Conservation (phyloP, 2,329 filamentous ascomycete species). For the Fusarium longipes region DNA sequence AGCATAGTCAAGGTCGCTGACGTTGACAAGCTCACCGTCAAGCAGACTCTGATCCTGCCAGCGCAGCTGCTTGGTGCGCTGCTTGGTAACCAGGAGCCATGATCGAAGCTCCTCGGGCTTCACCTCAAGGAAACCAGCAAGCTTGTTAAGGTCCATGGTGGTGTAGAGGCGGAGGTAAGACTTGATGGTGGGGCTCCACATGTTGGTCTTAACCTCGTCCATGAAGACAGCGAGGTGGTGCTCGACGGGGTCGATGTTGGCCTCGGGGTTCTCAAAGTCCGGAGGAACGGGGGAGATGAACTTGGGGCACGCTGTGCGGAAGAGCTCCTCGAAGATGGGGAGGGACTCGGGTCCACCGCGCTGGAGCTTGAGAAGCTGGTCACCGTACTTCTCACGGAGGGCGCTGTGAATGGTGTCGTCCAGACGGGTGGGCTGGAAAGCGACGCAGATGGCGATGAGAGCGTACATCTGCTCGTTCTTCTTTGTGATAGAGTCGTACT, state of each 20-base stretch:
- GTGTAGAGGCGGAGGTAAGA: conserved; percentile 99
- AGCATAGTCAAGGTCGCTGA: conserved; percentile 96
- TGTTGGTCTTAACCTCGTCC: conserved; percentile 99
- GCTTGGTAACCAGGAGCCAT: conserved; percentile 97
- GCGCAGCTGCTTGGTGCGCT: conserved; percentile 94
- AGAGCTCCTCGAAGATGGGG: conserved; percentile 97
- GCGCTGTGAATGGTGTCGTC: conserved; percentile 99
- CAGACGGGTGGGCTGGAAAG: conserved; percentile 95
- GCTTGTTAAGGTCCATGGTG: conserved; percentile 98
- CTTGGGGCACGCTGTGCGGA: conserved; percentile 97
- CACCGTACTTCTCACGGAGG: conserved; percentile 98
- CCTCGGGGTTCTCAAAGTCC: conserved; percentile 95
- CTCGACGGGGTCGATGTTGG: conserved; percentile 97
- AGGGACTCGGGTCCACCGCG: conserved; percentile 94
- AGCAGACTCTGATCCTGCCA: conserved; percentile 90
- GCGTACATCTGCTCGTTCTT: conserved; percentile 99
- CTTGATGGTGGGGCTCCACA: conserved; percentile 97
- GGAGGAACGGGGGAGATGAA: conserved; percentile 98
- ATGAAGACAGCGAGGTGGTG: conserved; percentile 98
- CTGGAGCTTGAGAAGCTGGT: conserved; percentile 97
- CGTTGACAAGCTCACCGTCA: conserved; percentile 92
- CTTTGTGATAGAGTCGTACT: conserved; percentile 99
- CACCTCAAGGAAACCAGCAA: conserved; percentile 96
- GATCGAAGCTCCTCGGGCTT: conserved; percentile 95
- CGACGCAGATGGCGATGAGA: conserved; percentile 97